phyloP scores from a whole-genome alignment of 2,329 filamentous ascomycete species.

The Botrytis paeoniae region DNA sequence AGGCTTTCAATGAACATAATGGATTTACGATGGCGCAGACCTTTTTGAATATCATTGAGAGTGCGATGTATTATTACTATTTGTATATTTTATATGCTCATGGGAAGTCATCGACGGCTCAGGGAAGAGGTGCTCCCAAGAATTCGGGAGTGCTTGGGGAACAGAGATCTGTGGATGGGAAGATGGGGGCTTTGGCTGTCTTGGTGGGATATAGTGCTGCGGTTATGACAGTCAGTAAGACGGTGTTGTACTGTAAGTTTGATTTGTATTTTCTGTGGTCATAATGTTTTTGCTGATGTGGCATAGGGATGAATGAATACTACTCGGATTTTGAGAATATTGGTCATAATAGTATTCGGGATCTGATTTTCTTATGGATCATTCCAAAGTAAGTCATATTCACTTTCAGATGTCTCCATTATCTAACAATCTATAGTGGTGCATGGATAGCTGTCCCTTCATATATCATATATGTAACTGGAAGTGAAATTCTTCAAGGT shows the following conservation, averaged over 20 bases:
- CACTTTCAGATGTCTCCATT: conserved; percentile 4
- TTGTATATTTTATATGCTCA: conserved; percentile 50
- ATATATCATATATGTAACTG: conserved; percentile 61
- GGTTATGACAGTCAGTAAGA: conserved; percentile 66
- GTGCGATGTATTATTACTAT: conserved; percentile 56
- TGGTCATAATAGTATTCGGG: conserved; percentile 55
- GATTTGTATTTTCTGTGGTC: not conserved
- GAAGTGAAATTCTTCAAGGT: conserved; percentile 58
- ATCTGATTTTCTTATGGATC: conserved; percentile 58
- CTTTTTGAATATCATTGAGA: conserved; percentile 59
- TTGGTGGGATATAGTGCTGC: conserved; percentile 57
- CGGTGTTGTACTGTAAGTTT: conserved; percentile 60
- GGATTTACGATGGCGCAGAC: conserved; percentile 65
- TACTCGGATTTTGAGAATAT: conserved; percentile 59
- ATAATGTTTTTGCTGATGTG: conserved; percentile 14
- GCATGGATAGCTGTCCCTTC: conserved; percentile 62
- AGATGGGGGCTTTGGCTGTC: conserved; percentile 51
- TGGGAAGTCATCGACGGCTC: conserved; percentile 39
- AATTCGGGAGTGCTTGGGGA: conserved; percentile 46
- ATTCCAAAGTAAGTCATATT: conserved; percentile 59
- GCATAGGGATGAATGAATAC: conserved; percentile 56
- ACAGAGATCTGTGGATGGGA: conserved; percentile 50
- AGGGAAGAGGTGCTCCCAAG: conserved; percentile 34
- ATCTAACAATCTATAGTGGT: conserved; percentile 44
- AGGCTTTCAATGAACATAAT: conserved; percentile 56